Evolutionary conservation across 1,139 yeast species (phyloP).

Genomic region (Zygotorulaspora mrakii): DNA sequence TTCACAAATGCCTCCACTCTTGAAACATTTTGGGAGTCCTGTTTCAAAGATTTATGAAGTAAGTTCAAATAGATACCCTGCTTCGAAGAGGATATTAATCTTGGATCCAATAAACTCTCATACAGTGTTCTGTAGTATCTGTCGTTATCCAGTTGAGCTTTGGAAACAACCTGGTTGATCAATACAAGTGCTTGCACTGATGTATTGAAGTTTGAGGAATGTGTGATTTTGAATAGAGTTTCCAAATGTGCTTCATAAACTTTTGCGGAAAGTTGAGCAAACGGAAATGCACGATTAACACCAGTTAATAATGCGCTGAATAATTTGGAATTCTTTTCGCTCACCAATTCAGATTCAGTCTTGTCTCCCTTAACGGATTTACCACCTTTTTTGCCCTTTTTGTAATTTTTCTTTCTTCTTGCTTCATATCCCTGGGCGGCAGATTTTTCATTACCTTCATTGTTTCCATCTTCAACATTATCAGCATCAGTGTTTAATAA

Average conservation of each 20-base stretch:
- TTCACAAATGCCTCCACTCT: conserved; percentile 89
- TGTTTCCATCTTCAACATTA: conserved; percentile 25
- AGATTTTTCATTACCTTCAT: conserved; percentile 35
- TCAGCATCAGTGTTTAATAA: conserved; percentile 64
- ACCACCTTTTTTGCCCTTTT: conserved; percentile 76
- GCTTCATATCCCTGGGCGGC: conserved; percentile 39
- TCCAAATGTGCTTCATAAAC: conserved; percentile 75
- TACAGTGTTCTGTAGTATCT: conserved; percentile 85
- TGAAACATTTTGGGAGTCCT: conserved; percentile 53
- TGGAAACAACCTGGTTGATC: conserved; percentile 67
- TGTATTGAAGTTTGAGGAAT: conserved; percentile 90
- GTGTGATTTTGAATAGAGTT: conserved; percentile 84
- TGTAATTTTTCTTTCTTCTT: conserved; percentile 52
- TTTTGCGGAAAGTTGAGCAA: conserved; percentile 69
- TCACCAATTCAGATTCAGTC: conserved; percentile 65
- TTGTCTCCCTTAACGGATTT: conserved; percentile 65
- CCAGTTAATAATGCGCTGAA: conserved; percentile 93
- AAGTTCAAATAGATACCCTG: conserved; percentile 86
- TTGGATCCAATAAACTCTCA: conserved; percentile 82
- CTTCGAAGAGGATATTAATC: conserved; percentile 79
- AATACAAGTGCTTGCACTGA: conserved; percentile 88
- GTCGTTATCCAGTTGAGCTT: conserved; percentile 58
- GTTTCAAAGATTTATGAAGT: conserved; percentile 75
- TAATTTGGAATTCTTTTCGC: conserved; percentile 79
- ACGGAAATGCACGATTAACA: conserved; percentile 93